Percentiles rank a stretch among this genome's conserved stretches.
These are phyloP conservation scores for Tolypocladium sp. DNA, from an alignment of 2,329 filamentous ascomycete genomes.

Conservation along the genomic window DNA sequence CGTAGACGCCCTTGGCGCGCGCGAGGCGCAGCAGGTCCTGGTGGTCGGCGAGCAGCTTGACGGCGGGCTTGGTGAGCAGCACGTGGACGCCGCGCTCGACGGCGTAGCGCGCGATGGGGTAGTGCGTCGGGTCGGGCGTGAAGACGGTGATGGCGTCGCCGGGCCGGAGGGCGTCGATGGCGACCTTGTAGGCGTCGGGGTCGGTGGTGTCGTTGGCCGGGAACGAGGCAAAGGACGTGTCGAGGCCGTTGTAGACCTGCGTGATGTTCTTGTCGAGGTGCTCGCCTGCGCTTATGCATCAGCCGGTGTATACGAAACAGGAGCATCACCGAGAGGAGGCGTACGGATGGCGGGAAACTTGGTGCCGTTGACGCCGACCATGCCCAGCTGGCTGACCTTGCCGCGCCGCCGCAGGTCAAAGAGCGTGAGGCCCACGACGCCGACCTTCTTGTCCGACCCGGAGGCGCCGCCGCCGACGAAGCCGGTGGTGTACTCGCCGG, in stretches of 20 bases:
- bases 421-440: slow-evolving; percentile 81
- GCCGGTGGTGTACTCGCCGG: slow-evolving; percentile 93
- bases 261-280: slow-evolving; percentile 84
- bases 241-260: slow-evolving; percentile 78
- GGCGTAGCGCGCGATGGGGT: slow-evolving; percentile 84
- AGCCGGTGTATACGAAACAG: too few relatives aligned
- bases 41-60: slow-evolving; percentile 76
- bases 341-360: slow-evolving; percentile 88
- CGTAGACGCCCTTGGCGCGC: slow-evolving; percentile 68
- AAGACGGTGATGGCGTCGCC: slow-evolving; percentile 94
- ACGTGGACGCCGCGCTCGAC: slow-evolving; percentile 85
- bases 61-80: slow-evolving; percentile 87
- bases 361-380: slow-evolving; percentile 81
- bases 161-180: slow-evolving; percentile 72
- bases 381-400: slow-evolving; percentile 76
- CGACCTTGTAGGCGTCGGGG: slow-evolving; percentile 75
- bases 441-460: slow-evolving; percentile 90
- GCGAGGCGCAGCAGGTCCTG: slow-evolving; percentile 64
- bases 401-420: slow-evolving; percentile 83
- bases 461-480: slow-evolving; percentile 80
- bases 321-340: slow-evolving; percentile 19
- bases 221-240: slow-evolving; percentile 78
- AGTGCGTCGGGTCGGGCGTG: slow-evolving; percentile 89
- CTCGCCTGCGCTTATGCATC: slow-evolving; percentile 45
- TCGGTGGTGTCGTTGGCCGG: slow-evolving; percentile 66